These are phyloP conservation scores for Arabidopsis hybrid DNA, from an alignment of 441 rosid genomes.

Conservation along the genomic window DNA sequence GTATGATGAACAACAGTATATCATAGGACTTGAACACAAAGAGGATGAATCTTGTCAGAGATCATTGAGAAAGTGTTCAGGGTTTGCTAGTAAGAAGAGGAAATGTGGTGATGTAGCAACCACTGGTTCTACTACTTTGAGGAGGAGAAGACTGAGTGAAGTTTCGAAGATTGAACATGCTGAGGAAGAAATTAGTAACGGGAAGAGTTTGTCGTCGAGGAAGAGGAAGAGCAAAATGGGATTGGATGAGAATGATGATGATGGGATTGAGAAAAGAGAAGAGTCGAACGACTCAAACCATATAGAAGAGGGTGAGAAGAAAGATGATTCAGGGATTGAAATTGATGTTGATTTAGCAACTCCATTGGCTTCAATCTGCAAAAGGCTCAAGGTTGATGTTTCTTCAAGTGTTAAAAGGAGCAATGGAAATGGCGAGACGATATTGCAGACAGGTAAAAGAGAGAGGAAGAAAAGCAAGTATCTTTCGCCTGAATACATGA, in stretches of 20 bases:
- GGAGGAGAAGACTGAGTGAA: conserved; percentile 33
- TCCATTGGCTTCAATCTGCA: conserved; percentile 20
- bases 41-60: background rate
- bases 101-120: conserved; percentile 11
- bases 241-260: conserved; percentile 5
- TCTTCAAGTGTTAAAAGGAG: conserved; percentile 14
- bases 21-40: conserved; percentile 70
- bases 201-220: background rate
- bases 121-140: conserved; percentile 1
- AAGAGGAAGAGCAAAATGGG: conserved; percentile 20
- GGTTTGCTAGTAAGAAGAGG: background rate
- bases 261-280: conserved; percentile 5
- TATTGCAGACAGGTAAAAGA: conserved; percentile 30
- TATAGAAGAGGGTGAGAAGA: conserved; percentile 19
- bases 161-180: conserved; percentile 37
- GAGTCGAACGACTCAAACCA: conserved; percentile 25
- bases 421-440: conserved; percentile 11
- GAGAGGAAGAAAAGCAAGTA: conserved; percentile 41
- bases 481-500: conserved; percentile 28
- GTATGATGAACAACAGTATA: conserved; percentile 50
- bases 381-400: conserved; percentile 25
- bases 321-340: background rate
- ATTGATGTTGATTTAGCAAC: conserved; percentile 6
- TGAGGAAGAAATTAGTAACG: conserved; percentile 14
- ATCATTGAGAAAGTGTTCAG: conserved; percentile 8